Base-by-base conservation (phyloP, 345 rosid species). In the Noccaea caerulescens region DNA sequence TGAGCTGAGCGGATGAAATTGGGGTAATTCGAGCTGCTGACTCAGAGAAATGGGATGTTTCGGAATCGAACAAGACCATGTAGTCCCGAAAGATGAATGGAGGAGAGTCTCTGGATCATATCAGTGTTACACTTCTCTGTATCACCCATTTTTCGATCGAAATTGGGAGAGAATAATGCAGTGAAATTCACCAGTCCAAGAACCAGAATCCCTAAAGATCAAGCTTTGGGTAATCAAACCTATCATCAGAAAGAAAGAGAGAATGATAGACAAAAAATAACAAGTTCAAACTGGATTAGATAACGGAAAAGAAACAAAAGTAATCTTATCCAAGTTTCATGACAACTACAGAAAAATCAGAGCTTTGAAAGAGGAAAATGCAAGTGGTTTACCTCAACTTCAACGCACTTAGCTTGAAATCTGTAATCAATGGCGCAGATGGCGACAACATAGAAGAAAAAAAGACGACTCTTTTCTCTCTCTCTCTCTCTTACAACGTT, bases 61-160 rank as follows among this genome's bases (percentile, higher is more conserved):
- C 2, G 84, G 80, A 57, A 82, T 73, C 9, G 86, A 69, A 77
- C 86, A 72, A 32, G 84, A 75, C 3, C 86, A 77, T 4, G 87
- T 90, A 20, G 87, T 90, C 27, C 61, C 62, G 1, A 82, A 82
- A 1, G 90, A 87, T 41, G 95, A 79, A 41, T 84, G 88, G n/a
- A n/a, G n/a, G n/a, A n/a, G 38, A 86, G 75, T 82, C 96, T 87
- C 27, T 79, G 89, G 79, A 88, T 86, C 89, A 85, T 79, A 38
- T 87, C 95, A 66, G 77, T 72, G 54, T 75, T 80, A 69, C 72
- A 84, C 63, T 82, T 88, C 13, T 83, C 89, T 55, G 82, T 80
- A 46, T 90, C 97, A 68, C 88, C 96, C 96, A 87, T 93, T 51
- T 52, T 14, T n/a, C n/a, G n/a, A n/a, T n/a, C n/a, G n/a, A n/a